Evolutionary conservation across 2,329 filamentous ascomycete species (phyloP), one percentile per base, ranked within the genome.

Genomic region (Metarhizium robertsii): DNA sequence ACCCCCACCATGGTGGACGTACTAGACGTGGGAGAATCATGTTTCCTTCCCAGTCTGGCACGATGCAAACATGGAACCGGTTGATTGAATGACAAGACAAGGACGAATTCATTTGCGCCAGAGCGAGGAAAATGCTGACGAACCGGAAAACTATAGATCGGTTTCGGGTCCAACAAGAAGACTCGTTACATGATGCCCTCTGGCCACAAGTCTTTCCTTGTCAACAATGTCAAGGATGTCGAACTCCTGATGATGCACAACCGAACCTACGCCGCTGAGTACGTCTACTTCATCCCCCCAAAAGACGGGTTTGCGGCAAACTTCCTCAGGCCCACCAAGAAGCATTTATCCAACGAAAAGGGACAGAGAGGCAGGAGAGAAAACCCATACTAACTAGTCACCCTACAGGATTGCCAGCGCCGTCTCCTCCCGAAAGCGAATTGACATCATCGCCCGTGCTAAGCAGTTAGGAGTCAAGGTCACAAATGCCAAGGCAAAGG

Each of bases 231-330:
- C 77, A 84, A 87, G 75, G 94, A 99, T 69, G 87, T 99, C 72
- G 92, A 99, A 78, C 88, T 99, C 62, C 87, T 99, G 72, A 84
- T 99, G 70, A 99, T 99, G 94, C 94, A 99, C 88, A 97, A 97
- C 90, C 87, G 88, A 76, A 95, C 91, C 78, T 96, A 90, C 80
- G 94, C 94, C 75, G 94, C 94, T 74, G 94, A 99, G 92, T 96
- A 91, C 69, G 90, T 84, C 57, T n/a, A 47, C 6, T 11, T 10
- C 20, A 6, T 13, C 30, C n/a, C 32, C 25, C 4, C 2, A 25
- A 25, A 25, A 25, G 25, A 25, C 3, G 25, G 25, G 4, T 25
- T 25, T 25, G 25, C 3, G 25, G 25, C 25, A 25, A 25, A 4
- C 25, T 25, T 25, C 25, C 25, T 25, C 25, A 25, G 25, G 25